Evolutionary conservation across 78 protist genomes (phyloP), one percentile per base, ranked within the genome.

Genomic region (Pigoraptor vietnamica): DNA sequence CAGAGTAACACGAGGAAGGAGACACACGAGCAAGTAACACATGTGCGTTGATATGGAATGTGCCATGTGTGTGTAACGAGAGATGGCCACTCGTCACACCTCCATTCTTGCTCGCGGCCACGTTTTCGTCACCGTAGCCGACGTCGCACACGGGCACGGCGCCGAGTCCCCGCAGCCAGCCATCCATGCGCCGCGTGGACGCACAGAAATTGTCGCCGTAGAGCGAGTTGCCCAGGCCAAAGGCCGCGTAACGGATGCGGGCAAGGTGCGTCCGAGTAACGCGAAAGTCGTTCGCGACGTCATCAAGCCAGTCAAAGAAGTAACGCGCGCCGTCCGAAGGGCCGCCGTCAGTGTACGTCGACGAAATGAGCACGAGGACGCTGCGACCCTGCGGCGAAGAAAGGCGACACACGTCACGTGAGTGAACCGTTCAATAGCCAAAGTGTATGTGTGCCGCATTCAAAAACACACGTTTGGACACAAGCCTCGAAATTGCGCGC

Each of bases 321-420:
- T 33, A 24, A 0, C 36, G 0, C 33, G 87, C 36, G 10, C 38
- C 23, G 84, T 79, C 92, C 33, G 92, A 6, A 0, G 94, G 40
- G 34, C n/a, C 32, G 19, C 96, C 96, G 88, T 84, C 94, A 23
- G 92, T 88, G 92, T 92, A 95, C 37, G 96, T 93, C 24, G 95
- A 35, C 36, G 90, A 19, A 34, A 93, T 36, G 40, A 93, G 88
- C 37, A 92, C 90, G 38, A 34, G 32, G 38, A 81, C 38, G 34
- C 88, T 37, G 38, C 1, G 83, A 34, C 56, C 36, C 1, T 1
- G 29, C 10, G 23, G 87, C 86, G 21, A 23, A 90, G 24, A 9
- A 14, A 29, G 79, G 6, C 86, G 2, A 29, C n/a, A 81, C 1
- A 29, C 33, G 2, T 21, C 86, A 81, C 21, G n/a, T 2, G 36